Evolutionary conservation across 2,329 filamentous ascomycete genomes (phyloP), one percentile per base, ranked within the genome.

Genomic region (Dactylonectria estremocensis): DNA sequence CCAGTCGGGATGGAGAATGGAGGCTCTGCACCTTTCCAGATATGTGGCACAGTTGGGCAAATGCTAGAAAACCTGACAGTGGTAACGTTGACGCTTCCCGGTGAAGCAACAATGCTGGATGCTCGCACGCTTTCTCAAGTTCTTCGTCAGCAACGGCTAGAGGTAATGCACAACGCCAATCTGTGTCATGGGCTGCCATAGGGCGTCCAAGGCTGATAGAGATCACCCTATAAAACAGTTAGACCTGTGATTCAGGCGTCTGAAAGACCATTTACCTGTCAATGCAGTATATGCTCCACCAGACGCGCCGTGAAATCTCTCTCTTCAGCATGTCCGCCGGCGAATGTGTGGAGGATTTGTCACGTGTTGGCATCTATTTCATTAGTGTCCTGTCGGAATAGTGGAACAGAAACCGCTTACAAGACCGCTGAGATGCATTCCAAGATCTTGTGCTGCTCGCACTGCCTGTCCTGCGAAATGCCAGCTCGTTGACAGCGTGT

Each of bases 131-230:
- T 1, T 31, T 48, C 33, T 74, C 73, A 10, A 78, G 65, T 1
- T 76, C 71, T 9, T 77, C 74, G 46, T 79, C 77, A 18, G 64
- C 64, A 13, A 78, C 33, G 31, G 72, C 68, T 0, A 76, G 61
- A 2, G 77, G 77, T 6, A 79, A 52, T 46, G 76, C 72, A 52
- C 77, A 79, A 66, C 70, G 66, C 33, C 74, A 77, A 56, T 79
- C 77, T 20, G 69, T 68, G 31, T 79, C 77, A 22, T 77, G 64
- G 13, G 72, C 74, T 5, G 75, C 66, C 57, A 68, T 58, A 61
- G 77, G 76, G 2, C 77, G 67, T 6, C 77, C 76, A 1, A 79
- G 74, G 35, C 76, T 78, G 35, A 77, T 75, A 3, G 76, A 79
- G 0, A 73, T 72, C 1, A 72, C 64, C n/a, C 76, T 77, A 3